Percentiles rank a stretch among this genome's conserved stretches.
Evolutionary conservation across 805 yeast species (phyloP).

Genomic region (Schwanniomyces yamadae): DNA sequence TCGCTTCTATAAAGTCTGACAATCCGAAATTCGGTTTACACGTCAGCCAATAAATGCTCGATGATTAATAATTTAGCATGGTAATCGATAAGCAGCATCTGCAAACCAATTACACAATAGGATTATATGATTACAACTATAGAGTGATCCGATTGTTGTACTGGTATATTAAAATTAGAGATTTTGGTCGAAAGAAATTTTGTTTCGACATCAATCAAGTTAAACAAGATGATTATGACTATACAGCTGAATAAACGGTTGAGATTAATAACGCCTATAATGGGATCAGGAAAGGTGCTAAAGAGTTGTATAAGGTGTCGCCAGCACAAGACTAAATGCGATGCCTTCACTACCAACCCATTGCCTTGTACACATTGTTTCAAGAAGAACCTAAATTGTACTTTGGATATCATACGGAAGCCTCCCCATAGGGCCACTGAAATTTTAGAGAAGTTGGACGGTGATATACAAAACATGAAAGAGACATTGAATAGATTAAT

Average conservation of each 20-base stretch:
- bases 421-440: slow-evolving; percentile 47
- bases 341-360: slow-evolving; percentile 52
- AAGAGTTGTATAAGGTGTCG: slow-evolving; percentile 66
- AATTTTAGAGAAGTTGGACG: slow-evolving; percentile 22
- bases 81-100: slow-evolving; percentile 7
- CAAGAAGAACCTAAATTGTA: slow-evolving; percentile 51
- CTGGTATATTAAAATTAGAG: not conserved
- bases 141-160: not conserved
- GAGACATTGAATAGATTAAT: slow-evolving; percentile 23
- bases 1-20: not conserved
- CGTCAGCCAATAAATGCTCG: slow-evolving; percentile 3
- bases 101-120: not conserved
- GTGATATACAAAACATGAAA: slow-evolving; percentile 26
- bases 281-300: slow-evolving; percentile 22
- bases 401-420: slow-evolving; percentile 50
- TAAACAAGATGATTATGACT: slow-evolving; percentile 14
- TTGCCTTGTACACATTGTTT: slow-evolving; percentile 57
- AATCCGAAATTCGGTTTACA: slow-evolving; percentile 9
- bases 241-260: slow-evolving; percentile 13
- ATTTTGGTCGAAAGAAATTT: too few species aligned
- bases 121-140: not conserved
- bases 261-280: slow-evolving; percentile 11
- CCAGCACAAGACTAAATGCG: slow-evolving; percentile 66
- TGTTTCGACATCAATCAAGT: too few species aligned
- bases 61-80: slow-evolving; percentile 5